Evolutionary conservation across 2,329 filamentous ascomycete species (phyloP), one percentile per base, ranked within the genome.

Genomic region (Colletotrichum spaethianum): DNA sequence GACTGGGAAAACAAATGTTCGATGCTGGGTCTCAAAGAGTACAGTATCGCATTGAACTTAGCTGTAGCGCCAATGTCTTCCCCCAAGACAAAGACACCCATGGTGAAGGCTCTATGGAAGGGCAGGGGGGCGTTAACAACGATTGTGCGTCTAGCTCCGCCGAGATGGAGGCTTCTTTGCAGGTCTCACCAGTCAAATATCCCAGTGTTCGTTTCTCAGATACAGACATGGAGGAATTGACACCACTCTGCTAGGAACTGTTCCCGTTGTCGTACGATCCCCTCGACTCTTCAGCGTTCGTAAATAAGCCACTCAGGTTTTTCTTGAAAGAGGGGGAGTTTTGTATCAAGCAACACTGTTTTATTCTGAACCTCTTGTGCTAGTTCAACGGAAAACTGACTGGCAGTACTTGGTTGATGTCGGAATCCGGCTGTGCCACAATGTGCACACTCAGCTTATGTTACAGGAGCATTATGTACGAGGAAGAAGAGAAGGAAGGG

Each of bases 261-360:
- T 38, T 67, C 57, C 52, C 53, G 64, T 72, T 59, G 70, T 63
- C 40, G 53, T 60, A 70, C 57, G 11, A 55, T 36, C 59, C 40
- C 52, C 52, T 38, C 38, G 26, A 70, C 53, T n/a, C 59, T 60
- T 48, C 38, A 36, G 46, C 36, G 44, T 59, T 50, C 70, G 70
- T 72, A 72, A 72, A 59, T n/a, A 55, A 64, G 53, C 70, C 70
- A 72, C 59, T 72, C 52, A 59, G 26, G 23, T 62, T 5, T 20
- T 18, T 16, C 40, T 26, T 14, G 20, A 20, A 5, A 53, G 8
- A 9, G 44, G 59, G 28, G 44, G n/a, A 26, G 11, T 48, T 33
- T 48, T 69, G 52, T 60, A 63, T 46, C 44, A 69, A 61, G 59
- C 70, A 46, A 55, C 53, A 64, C 65, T 63, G 59, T 72, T 55